Evolutionary conservation across 2,329 filamentous ascomycete genomes (phyloP).

Genomic region (Trematosphaeria pertusa): DNA sequence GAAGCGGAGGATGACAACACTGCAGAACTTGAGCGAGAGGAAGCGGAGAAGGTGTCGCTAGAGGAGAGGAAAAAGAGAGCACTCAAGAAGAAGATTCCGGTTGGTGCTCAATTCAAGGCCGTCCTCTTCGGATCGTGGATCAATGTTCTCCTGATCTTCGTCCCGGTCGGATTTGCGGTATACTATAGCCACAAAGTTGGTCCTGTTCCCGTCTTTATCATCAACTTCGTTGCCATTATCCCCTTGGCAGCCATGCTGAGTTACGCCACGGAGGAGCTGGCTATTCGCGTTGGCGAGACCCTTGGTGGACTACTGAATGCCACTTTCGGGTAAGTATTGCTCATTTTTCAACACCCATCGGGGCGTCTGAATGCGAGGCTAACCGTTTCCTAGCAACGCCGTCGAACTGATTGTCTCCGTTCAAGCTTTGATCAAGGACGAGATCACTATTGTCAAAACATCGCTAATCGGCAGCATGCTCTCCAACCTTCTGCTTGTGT

Average conservation of each 20-base stretch:
- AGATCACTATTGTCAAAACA: slow-evolving; percentile 88
- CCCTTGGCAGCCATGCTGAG: slow-evolving; percentile 86
- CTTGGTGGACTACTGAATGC: slow-evolving; percentile 89
- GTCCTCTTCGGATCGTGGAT: slow-evolving; percentile 85
- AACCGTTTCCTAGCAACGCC: slow-evolving; percentile 67
- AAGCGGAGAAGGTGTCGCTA: slow-evolving; percentile 33
- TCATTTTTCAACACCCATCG: background rate
- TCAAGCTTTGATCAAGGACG: slow-evolving; percentile 75
- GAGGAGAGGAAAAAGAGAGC: slow-evolving; percentile 42
- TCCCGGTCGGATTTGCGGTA: slow-evolving; percentile 77
- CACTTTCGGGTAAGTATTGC: slow-evolving; percentile 74
- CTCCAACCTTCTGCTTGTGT: slow-evolving; percentile 85
- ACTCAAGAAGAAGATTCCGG: slow-evolving; percentile 42
- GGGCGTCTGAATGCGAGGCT: slow-evolving; percentile 25
- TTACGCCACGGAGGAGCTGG: slow-evolving; percentile 90
- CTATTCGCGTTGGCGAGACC: slow-evolving; percentile 78
- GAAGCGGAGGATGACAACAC: slow-evolving; percentile 26
- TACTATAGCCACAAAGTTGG: slow-evolving; percentile 64
- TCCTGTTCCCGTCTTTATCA: slow-evolving; percentile 68
- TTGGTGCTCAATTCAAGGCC: slow-evolving; percentile 67
- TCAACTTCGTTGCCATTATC: slow-evolving; percentile 95
- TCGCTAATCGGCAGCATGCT: slow-evolving; percentile 91
- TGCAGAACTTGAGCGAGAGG: slow-evolving; percentile 21
- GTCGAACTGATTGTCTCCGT: slow-evolving; percentile 90
- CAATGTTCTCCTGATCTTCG: slow-evolving; percentile 80